Conservation (phyloP, 768 basidiomycete genomes). For the Dacryopinax primogenitus region DNA sequence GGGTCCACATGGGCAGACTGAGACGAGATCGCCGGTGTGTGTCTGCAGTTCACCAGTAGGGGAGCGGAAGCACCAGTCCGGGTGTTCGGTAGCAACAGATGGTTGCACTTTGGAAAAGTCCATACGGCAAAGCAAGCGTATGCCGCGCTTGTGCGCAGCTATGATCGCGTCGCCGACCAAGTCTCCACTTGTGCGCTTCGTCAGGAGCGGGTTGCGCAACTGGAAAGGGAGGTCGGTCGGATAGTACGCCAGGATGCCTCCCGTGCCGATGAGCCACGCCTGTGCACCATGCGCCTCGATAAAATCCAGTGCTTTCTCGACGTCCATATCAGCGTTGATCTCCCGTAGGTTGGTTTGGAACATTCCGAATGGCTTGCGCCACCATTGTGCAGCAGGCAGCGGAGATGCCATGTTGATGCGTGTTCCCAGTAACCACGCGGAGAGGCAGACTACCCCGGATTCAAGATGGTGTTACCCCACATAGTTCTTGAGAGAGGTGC, state of each 20-base stretch:
- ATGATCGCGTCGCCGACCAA: background rate
- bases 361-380: slow-evolving; percentile 8
- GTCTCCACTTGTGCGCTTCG: background rate
- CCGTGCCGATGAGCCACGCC: slow-evolving; percentile 6
- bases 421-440: background rate
- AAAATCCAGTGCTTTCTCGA: background rate
- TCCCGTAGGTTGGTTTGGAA: slow-evolving; percentile 1
- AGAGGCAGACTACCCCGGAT: background rate
- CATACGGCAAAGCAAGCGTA: slow-evolving; percentile 1
- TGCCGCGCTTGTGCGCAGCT: background rate
- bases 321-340: slow-evolving; percentile 5
- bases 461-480: background rate
- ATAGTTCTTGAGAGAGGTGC: background rate
- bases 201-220: background rate
- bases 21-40: slow-evolving; percentile 4
- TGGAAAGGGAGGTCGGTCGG: slow-evolving; percentile 1
- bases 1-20: slow-evolving; percentile 2
- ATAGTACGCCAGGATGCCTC: slow-evolving; percentile 1
- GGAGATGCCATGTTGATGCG: background rate
- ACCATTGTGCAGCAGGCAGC: background rate
- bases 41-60: background rate
- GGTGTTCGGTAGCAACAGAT: background rate
- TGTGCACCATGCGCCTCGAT: background rate
- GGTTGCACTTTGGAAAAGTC: slow-evolving; percentile 6
- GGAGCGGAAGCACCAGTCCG: slow-evolving; percentile 6